These are phyloP conservation scores for Mortierella sp. DNA, from an alignment of 371 early-diverging fungal genomes.

Conservation along the genomic window DNA sequence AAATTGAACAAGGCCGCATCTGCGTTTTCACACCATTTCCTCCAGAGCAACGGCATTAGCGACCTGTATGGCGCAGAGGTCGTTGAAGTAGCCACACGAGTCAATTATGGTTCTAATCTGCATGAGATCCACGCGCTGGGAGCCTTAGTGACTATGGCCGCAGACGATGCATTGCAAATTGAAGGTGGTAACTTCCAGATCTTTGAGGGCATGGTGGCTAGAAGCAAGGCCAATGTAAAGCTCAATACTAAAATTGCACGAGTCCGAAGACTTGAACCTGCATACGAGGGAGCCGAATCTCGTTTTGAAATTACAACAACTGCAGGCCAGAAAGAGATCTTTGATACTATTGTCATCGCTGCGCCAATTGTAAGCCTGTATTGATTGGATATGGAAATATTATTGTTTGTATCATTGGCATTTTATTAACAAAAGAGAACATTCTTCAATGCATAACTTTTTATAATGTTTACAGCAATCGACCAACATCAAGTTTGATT, in stretches of 20 bases:
- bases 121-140: conserved; percentile 72
- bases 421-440: background rate
- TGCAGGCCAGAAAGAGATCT: conserved; percentile 59
- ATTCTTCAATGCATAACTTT: background rate
- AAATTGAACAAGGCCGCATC: conserved; percentile 51
- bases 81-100: conserved; percentile 71
- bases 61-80: conserved; percentile 61
- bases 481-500: conserved; percentile 54
- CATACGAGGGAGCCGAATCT: conserved; percentile 24
- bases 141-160: conserved; percentile 71
- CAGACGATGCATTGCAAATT: conserved; percentile 65
- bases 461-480: conserved; percentile 31
- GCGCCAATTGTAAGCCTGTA: conserved; percentile 62
- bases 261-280: conserved; percentile 51
- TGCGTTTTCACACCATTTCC: conserved; percentile 57
- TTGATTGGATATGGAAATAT: background rate
- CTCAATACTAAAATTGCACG: conserved; percentile 64
- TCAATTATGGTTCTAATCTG: conserved; percentile 80
- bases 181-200: conserved; percentile 76
- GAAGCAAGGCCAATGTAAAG: conserved; percentile 62
- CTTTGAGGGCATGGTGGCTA: conserved; percentile 71
- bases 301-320: conserved; percentile 60
- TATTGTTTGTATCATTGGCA: background rate
- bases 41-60: conserved; percentile 55
- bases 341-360: conserved; percentile 70